phyloP scores from a whole-genome alignment of 1,139 yeast species.

The Geotrichum candidum region DNA sequence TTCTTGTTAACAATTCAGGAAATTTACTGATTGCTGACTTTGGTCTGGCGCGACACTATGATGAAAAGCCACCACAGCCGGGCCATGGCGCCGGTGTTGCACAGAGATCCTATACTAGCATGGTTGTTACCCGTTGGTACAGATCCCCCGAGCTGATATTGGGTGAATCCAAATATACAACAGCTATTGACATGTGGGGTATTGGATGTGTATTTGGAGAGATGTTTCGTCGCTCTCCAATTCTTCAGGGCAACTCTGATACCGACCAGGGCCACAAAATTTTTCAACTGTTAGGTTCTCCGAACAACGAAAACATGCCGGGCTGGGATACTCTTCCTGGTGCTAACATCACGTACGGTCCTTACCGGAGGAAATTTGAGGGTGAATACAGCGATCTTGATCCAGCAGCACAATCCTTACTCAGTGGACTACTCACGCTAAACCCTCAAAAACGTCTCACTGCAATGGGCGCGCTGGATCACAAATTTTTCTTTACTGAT shows the following conservation, averaged over 20 bases:
- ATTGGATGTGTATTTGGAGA: conserved; percentile 96
- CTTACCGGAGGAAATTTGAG: conserved; percentile 52
- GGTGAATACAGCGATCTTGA: conserved; percentile 38
- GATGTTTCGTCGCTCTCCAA: conserved; percentile 72
- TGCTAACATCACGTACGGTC: conserved; percentile 37
- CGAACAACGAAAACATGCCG: conserved; percentile 60
- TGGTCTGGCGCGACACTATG: conserved; percentile 79
- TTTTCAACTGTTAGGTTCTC: conserved; percentile 78
- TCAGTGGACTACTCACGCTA: conserved; percentile 34
- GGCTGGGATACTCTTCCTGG: conserved; percentile 62
- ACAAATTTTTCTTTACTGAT: conserved; percentile 56
- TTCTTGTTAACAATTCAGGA: conserved; percentile 72
- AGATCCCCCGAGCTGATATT: conserved; percentile 88
- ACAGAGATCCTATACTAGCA: conserved; percentile 69
- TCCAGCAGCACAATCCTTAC: conserved; percentile 27
- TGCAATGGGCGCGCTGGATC: conserved; percentile 70
- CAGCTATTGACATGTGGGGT: conserved; percentile 97
- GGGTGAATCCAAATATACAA: conserved; percentile 81
- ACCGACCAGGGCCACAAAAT: conserved; percentile 84
- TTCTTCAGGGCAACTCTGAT: conserved; percentile 79
- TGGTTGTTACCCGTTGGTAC: conserved; percentile 96
- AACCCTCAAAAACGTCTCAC: conserved; percentile 72
- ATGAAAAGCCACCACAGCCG: conserved; percentile 59
- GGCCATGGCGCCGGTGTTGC: conserved; percentile 55
- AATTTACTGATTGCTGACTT: conserved; percentile 85